These are phyloP conservation scores for Leccinellum rugosiceps DNA, from an alignment of 768 basidiomycete genomes.

Conservation along the genomic window DNA sequence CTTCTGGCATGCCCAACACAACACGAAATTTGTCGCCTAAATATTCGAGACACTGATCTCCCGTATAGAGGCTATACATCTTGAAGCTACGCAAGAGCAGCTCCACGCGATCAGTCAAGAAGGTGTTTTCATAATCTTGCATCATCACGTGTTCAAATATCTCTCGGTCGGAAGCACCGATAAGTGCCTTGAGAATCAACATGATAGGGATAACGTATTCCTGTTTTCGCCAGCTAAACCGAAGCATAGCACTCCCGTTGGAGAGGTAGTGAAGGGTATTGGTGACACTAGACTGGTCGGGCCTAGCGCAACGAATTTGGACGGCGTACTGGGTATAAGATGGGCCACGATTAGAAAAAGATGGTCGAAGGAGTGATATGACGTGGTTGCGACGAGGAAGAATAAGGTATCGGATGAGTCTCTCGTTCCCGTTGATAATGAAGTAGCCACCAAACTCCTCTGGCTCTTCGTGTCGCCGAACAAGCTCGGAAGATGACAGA, in stretches of 20 bases:
- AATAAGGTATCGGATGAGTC: constrained; percentile 96
- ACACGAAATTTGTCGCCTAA: constrained; percentile 96
- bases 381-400: constrained; percentile 95
- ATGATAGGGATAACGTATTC: constrained; percentile 99
- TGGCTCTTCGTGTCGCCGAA: constrained; percentile 89
- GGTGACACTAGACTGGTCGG: constrained; percentile 89
- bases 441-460: constrained; percentile 99
- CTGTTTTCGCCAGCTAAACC: constrained; percentile 96
- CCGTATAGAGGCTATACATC: constrained; percentile 82
- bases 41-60: constrained; percentile 90
- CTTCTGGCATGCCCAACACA: constrained; percentile 86
- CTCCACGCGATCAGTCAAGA: constrained; percentile 96
- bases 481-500: constrained; percentile 83
- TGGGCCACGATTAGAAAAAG: constrained; percentile 89
- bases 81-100: constrained; percentile 93
- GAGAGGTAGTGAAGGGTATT: constrained; percentile 98
- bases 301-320: constrained; percentile 91
- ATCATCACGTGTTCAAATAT: constrained; percentile 96
- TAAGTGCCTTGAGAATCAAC: constrained; percentile 91
- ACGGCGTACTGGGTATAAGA: constrained; percentile 94
- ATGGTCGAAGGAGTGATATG: constrained; percentile 86
- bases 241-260: constrained; percentile 93
- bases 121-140: constrained; percentile 96
- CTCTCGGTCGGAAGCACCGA: constrained; percentile 89
- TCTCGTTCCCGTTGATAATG: constrained; percentile 98